Evolutionary conservation across 1,139 yeast species (phyloP).

Genomic region (Hemisphaericaspora lyxosophila): DNA sequence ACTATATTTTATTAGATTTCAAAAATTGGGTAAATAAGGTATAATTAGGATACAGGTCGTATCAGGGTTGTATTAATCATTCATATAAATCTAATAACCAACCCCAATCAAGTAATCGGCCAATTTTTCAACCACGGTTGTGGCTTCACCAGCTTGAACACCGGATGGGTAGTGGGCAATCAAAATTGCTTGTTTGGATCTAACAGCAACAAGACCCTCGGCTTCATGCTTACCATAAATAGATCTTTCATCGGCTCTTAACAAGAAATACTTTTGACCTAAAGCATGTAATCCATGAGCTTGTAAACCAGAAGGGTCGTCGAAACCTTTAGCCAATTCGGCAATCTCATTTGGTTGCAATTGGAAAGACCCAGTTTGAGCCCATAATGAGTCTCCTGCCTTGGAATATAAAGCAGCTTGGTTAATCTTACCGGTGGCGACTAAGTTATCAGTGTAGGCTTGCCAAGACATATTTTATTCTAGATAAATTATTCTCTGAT

Average conservation of each 20-base stretch:
- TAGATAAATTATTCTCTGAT: no score
- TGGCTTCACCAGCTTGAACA: conserved; percentile 92
- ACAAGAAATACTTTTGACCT: conserved; percentile 82
- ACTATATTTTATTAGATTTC: no score
- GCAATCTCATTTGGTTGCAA: conserved; percentile 70
- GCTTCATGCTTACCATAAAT: conserved; percentile 90
- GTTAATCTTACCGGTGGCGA: conserved; percentile 84
- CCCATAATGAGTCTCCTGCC: conserved; percentile 96
- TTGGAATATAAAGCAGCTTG: conserved; percentile 90
- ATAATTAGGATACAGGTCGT: background rate
- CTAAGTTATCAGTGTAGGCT: conserved; percentile 93
- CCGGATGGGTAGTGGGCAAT: conserved; percentile 94
- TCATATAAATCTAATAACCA: conserved; percentile 53
- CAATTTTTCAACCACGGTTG: conserved; percentile 88
- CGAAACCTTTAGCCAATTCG: conserved; percentile 76
- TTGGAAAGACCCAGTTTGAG: conserved; percentile 70
- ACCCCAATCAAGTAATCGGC: conserved; percentile 92
- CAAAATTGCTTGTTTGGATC: conserved; percentile 89
- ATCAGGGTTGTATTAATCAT: background rate
- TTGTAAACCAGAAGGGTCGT: conserved; percentile 75
- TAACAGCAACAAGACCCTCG: conserved; percentile 85
- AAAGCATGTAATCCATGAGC: conserved; percentile 82
- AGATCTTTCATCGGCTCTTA: conserved; percentile 89
- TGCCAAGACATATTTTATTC: conserved; percentile 38
- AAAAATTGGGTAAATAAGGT: background rate